These are phyloP conservation scores for Lodderomyces pseudojiufengensis DNA, from an alignment of 1,139 yeast genomes.

Conservation along the genomic window DNA sequence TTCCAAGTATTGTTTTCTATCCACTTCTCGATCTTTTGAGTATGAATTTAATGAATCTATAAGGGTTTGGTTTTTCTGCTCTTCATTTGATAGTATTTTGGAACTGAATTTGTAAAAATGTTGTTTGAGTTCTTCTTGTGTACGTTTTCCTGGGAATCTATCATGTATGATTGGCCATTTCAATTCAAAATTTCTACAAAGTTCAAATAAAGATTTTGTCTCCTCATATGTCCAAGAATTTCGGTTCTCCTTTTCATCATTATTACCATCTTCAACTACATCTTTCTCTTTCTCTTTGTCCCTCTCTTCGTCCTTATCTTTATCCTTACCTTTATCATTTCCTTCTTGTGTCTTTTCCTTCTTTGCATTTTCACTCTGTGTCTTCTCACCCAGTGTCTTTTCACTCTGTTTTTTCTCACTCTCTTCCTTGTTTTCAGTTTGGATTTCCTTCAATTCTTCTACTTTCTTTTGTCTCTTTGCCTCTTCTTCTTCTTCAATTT, in stretches of 20 bases:
- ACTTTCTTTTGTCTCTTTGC: too few species aligned
- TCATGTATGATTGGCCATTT: conserved; percentile 87
- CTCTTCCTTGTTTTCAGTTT: conserved; percentile 4
- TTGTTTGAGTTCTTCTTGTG: conserved; percentile 77
- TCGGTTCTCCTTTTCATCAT: conserved; percentile 6
- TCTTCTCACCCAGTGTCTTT: background rate
- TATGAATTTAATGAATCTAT: conserved; percentile 52
- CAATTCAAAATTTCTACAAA: conserved; percentile 71
- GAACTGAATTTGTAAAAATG: conserved; percentile 58
- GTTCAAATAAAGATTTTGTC: conserved; percentile 68
- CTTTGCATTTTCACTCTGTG: too few species aligned
- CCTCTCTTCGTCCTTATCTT: conserved; percentile 4
- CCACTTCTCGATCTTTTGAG: conserved; percentile 64
- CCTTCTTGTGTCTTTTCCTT: conserved; percentile 2
- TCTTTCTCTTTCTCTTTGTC: conserved; percentile 2
- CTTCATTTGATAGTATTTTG: conserved; percentile 44
- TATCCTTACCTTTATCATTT: conserved; percentile 2
- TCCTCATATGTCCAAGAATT: conserved; percentile 70
- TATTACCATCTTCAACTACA: conserved; percentile 7
- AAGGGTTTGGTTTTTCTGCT: conserved; percentile 34
- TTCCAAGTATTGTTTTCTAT: conserved; percentile 76
- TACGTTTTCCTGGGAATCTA: conserved; percentile 50
- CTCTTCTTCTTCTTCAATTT: conserved; percentile 24
- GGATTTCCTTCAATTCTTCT: conserved; percentile 5
- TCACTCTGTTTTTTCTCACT: conserved; percentile 2